Conservation (phyloP, 228 moss, liverwort and hornwort genomes). For the Sphagnum magellanicum region DNA sequence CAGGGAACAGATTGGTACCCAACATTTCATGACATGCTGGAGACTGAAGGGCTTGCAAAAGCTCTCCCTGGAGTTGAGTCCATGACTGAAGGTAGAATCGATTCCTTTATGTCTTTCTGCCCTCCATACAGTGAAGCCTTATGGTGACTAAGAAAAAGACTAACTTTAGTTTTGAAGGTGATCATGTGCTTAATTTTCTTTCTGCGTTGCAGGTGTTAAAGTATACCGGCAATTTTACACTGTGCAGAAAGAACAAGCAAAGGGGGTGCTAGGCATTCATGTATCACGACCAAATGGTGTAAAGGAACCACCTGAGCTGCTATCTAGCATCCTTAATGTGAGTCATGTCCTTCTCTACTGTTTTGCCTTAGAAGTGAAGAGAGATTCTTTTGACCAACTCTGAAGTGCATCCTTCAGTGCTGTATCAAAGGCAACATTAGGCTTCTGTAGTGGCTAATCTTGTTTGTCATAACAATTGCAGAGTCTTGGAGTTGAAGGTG, state of each 20-base stretch:
- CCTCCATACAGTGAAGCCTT: neutral
- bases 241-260: slow-evolving; percentile 47
- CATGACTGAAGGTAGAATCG: slow-evolving; percentile 49
- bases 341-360: slow-evolving; percentile 2
- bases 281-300: slow-evolving; percentile 36
- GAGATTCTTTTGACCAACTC: neutral
- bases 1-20: slow-evolving; percentile 66
- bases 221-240: slow-evolving; percentile 84
- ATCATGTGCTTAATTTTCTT: neutral
- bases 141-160: neutral
- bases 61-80: slow-evolving; percentile 76
- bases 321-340: slow-evolving; percentile 63
- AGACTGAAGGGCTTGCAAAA: slow-evolving; percentile 48
- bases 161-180: neutral
- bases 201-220: slow-evolving; percentile 58
- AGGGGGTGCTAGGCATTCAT: slow-evolving; percentile 73
- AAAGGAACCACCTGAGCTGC: slow-evolving; percentile 53
- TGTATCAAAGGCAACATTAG: neutral
- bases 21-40: slow-evolving; percentile 69
- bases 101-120: neutral
- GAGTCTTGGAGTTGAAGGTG: slow-evolving; percentile 68
- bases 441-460: neutral
- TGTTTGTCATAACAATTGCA: slow-evolving; percentile 12
- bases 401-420: neutral
- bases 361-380: neutral